phyloP scores from a whole-genome alignment of 305 asterid species.

The Fraxinus baroniana region DNA sequence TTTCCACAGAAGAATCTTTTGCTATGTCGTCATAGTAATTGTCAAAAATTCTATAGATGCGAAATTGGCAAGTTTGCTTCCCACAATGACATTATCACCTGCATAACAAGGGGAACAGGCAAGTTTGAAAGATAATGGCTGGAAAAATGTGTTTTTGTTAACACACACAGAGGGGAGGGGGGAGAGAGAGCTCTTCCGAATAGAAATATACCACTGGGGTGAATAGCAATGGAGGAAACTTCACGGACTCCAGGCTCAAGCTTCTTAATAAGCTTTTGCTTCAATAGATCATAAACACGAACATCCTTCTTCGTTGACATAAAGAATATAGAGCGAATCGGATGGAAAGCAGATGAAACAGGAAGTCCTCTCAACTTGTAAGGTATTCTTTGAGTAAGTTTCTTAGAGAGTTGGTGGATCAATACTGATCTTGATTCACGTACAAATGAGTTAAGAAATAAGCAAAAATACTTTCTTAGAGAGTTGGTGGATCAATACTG shows the following conservation, averaged over 20 bases:
- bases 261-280: constrained; percentile 74
- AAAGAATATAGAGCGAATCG: constrained; percentile 74
- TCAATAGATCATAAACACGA: constrained; percentile 74
- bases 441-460: constrained; percentile 55
- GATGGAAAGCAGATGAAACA: constrained; percentile 84
- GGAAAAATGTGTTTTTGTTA: constrained; percentile 16
- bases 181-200: neutral
- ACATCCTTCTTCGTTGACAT: constrained; percentile 77
- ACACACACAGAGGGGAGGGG: constrained; percentile 36
- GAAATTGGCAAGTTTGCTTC: constrained; percentile 46
- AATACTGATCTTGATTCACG: constrained; percentile 77
- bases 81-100: constrained; percentile 93
- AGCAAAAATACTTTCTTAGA: constrained; percentile 39
- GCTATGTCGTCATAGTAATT: neutral
- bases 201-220: constrained; percentile 70
- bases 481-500: constrained; percentile 55
- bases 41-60: neutral
- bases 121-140: neutral
- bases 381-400: constrained; percentile 64
- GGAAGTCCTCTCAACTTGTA: constrained; percentile 88
- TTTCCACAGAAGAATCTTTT: neutral
- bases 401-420: constrained; percentile 56
- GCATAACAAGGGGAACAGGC: constrained; percentile 29
- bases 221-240: constrained; percentile 83
- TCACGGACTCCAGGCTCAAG: constrained; percentile 88